Evolutionary conservation across 2,329 filamentous ascomycete species (phyloP).

Genomic region (Acrodontium crateriforme): DNA sequence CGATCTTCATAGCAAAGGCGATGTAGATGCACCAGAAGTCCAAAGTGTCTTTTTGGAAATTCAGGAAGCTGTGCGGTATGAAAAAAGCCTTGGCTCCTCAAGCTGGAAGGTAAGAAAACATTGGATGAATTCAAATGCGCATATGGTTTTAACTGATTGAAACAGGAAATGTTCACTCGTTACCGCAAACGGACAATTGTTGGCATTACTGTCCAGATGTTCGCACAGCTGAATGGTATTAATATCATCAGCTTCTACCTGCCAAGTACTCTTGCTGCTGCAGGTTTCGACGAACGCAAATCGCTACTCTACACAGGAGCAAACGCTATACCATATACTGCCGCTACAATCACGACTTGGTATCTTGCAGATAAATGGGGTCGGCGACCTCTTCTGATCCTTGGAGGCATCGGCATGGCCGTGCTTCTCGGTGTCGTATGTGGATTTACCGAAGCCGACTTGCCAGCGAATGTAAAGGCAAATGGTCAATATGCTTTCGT

Average conservation of each 20-base stretch:
- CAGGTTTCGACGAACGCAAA: slow-evolving; percentile 74
- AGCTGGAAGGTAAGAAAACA: slow-evolving; percentile 89
- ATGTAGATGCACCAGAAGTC: slow-evolving; percentile 88
- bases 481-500: slow-evolving; percentile 78
- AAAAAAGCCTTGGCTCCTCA: slow-evolving; percentile 79
- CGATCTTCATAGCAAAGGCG: slow-evolving; percentile 60
- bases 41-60: slow-evolving; percentile 92
- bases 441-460: slow-evolving; percentile 62
- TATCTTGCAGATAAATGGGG: slow-evolving; percentile 88
- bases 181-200: slow-evolving; percentile 86
- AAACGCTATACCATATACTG: slow-evolving; percentile 76
- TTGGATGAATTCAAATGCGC: slow-evolving; percentile 62
- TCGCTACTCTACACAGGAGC: slow-evolving; percentile 92
- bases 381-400: slow-evolving; percentile 69
- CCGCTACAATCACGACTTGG: slow-evolving; percentile 87
- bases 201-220: slow-evolving; percentile 87
- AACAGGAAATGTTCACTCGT: slow-evolving; percentile 78
- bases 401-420: slow-evolving; percentile 75
- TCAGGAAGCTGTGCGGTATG: slow-evolving; percentile 76
- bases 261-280: slow-evolving; percentile 81
- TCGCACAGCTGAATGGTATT: slow-evolving; percentile 91
- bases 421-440: slow-evolving; percentile 73
- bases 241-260: slow-evolving; percentile 98
- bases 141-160: slow-evolving; percentile 68
- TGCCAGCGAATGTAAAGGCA: slow-evolving; percentile 62